Percentiles rank a stretch among this genome's conserved stretches.
Conservation (phyloP, 192 early-diverging fungal species). For the Coemansia erecta region DNA sequence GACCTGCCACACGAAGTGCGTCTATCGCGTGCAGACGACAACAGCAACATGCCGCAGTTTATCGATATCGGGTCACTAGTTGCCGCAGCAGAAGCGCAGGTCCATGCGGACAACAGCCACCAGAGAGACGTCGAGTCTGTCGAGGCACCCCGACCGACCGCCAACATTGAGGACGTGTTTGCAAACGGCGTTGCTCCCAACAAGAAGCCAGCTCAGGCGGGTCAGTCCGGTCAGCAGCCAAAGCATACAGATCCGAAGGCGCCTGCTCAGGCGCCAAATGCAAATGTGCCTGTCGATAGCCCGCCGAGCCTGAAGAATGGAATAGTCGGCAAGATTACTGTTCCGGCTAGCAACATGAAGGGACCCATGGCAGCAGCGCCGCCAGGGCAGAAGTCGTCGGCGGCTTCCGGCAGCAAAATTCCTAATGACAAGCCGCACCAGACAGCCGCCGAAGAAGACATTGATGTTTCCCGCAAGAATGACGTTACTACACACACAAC, state of each 20-base stretch:
- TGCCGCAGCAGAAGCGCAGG: conserved; percentile 10
- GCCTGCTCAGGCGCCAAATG: neutral
- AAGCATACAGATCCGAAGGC: neutral
- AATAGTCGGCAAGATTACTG: conserved; percentile 1
- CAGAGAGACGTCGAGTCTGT: neutral
- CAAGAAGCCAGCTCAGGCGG: neutral
- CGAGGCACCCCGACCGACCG: conserved; percentile 15
- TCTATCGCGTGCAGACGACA: conserved; percentile 16
- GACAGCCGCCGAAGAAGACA: neutral
- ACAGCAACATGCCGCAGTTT: conserved; percentile 22
- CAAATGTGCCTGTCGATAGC: neutral
- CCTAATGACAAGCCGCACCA: neutral
- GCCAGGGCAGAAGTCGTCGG: neutral
- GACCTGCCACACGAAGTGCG: neutral
- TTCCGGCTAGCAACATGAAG: neutral
- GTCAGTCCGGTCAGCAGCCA: neutral
- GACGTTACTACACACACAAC: neutral
- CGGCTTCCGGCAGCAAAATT: neutral
- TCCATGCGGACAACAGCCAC: neutral
- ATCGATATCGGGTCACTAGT: conserved; percentile 16
- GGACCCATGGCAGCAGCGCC: neutral
- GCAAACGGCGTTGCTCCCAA: neutral
- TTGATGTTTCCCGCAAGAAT: neutral
- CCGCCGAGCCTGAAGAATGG: neutral
- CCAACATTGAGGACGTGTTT: conserved; percentile 14